Base-by-base conservation (phyloP, 257 asterid species). In the Oldenlandia corymbosa region DNA sequence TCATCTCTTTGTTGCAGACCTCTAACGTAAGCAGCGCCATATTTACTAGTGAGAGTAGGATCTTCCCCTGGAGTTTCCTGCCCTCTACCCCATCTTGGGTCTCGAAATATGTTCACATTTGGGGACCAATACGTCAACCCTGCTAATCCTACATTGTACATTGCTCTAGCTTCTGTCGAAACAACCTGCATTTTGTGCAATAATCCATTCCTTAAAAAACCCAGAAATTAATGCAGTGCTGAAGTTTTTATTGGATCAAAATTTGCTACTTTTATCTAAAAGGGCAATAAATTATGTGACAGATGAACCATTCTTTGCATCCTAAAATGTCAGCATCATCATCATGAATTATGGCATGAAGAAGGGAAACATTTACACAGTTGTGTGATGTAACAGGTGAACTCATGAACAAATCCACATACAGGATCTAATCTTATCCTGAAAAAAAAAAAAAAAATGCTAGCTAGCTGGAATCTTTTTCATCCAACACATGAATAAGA, bases 41-140 rank as follows among this genome's bases (percentile, higher is more conserved):
- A 86, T 43, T 65, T 80, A 62, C 91, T 81, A 13, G 85, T 39
- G 1, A 85, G 88, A 17, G 78, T 34, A 12, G 99, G 99, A 80
- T 93, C 99, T 74, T 93, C 99, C 0, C 99, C 99, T 1, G 99
- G 89, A 2, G 97, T 90, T 67, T 93, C 99, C 37, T 93, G 99
- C 64, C 96, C 97, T 57, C 99, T 73, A 8, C 99, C 99, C 99
- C 99, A 93, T 69, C 99, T 81, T 27, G 99, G 99, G 48, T 93
- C 99, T 5, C 99, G 88, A 61, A 85, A 85, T 34, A 93, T 87
- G 82, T 93, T 93, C 60, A 93, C 62, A 27, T 90, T 93, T 0
- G 99, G 99, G 13, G 99, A 90, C 97, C 96, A 93, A 70, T 58
- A 93, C 7, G 99, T 93, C 81, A 93, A 66, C 20, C 99, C 99